phyloP scores from a whole-genome alignment of 768 basidiomycete species.

The Strobilomyces confusus region DNA sequence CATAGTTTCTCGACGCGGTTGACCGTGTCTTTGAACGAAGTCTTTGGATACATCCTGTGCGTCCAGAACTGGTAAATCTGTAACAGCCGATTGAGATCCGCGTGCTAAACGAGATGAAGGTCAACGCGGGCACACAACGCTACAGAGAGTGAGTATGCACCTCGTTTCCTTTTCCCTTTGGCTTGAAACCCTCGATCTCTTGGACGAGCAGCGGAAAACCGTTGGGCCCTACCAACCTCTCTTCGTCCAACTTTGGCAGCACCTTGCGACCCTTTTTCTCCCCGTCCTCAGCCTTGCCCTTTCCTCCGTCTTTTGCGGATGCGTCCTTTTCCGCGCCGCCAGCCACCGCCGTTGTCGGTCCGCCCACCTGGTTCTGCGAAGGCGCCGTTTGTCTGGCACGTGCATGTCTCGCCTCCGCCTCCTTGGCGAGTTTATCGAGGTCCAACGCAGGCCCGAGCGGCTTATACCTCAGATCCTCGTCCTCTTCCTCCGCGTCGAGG shows the following conservation, averaged over 20 bases:
- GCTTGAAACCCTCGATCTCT: conserved; percentile 71
- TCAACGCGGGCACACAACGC: not conserved
- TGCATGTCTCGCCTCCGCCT: conserved; percentile 51
- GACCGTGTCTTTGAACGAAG: conserved; percentile 83
- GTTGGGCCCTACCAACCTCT: conserved; percentile 60
- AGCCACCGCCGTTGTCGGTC: conserved; percentile 33
- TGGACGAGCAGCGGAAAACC: conserved; percentile 82
- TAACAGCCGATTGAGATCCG: conserved; percentile 77
- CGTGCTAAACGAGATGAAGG: conserved; percentile 41
- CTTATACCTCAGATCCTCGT: conserved; percentile 39
- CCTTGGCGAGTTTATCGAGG: conserved; percentile 47
- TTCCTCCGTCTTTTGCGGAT: conserved; percentile 6
- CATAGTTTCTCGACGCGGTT: conserved; percentile 84
- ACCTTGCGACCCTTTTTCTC: conserved; percentile 30
- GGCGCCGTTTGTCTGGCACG: conserved; percentile 27
- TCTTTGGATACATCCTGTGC: conserved; percentile 88
- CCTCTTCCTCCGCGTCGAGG: conserved; percentile 47
- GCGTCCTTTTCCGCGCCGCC: conserved; percentile 17
- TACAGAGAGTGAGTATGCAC: conserved; percentile 37
- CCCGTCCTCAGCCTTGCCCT: conserved; percentile 16
- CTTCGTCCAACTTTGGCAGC: conserved; percentile 67
- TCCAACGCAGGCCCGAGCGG: conserved; percentile 51
- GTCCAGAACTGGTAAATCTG: conserved; percentile 93
- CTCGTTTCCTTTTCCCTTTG: conserved; percentile 91
- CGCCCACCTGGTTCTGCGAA: conserved; percentile 46